phyloP scores from a whole-genome alignment of 441 rosid species.

The Syzygium malaccense region DNA sequence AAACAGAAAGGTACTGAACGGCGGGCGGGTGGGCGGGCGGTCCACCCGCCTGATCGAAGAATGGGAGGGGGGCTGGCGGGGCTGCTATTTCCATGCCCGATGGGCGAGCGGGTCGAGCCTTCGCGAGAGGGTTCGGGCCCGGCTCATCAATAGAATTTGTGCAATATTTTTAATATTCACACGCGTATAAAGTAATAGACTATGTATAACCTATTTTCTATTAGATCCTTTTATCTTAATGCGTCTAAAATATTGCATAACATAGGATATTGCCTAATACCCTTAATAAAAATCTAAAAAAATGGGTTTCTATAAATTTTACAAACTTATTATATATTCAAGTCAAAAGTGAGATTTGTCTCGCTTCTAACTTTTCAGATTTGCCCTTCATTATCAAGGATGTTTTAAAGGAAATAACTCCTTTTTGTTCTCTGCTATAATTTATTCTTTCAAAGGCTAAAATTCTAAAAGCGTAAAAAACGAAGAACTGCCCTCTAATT shows the following conservation, averaged over 20 bases:
- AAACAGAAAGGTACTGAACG: not conserved
- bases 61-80: no score
- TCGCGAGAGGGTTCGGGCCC: not conserved
- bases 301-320: no score
- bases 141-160: not conserved
- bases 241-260: not conserved
- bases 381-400: no score
- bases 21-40: accelerated
- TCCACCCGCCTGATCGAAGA: not conserved
- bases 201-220: not conserved
- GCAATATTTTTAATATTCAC: not conserved
- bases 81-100: not conserved
- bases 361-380: no score
- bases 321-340: no score
- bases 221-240: not conserved
- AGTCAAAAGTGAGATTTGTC: no score
- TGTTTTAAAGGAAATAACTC: no score
- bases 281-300: not conserved
- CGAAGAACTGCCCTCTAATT: no score
- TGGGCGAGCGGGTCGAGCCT: not conserved
- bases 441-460: no score
- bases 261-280: not conserved
- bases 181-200: not conserved
- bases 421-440: no score
- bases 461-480: no score